Base-by-base conservation (phyloP, 345 rosid species). In the Fremontodendron californicum region DNA sequence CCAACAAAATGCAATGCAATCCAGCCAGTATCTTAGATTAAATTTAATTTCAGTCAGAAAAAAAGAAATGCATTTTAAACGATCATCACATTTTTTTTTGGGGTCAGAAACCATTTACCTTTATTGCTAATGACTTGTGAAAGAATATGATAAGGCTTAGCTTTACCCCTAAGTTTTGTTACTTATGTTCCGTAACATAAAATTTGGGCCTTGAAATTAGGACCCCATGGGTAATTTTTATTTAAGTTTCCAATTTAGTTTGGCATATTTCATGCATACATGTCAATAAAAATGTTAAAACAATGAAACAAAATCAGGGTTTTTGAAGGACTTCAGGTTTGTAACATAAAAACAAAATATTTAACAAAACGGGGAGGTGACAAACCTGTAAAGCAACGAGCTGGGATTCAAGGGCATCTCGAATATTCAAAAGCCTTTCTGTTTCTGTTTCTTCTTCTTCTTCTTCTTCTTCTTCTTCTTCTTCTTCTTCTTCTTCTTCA, bases 321-420 rank as follows among this genome's bases (percentile, higher is more conserved):
- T 15, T 33, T 73, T 37, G 0, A 9, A 7, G 12, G 54, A 23
- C 12, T 27, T 46, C 2, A 35, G 37, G 61, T 37, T 25, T 21
- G 9, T 52, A 42, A 65, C 73, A 35, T 21, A 78, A 81, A 49
- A 35, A 19, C 58, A 64, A 19, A 76, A 37, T 31, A 39, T 71
- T 43, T n/a, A 18, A 65, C 45, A 21, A 74, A n/a, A 42, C 1
- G 25, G 46, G 37, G 27, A 62, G 15, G 45, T 43, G 6, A 52
- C 75, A 82, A 77, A 93, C 97, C 97, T 89, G 93, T 81, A 93
- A 83, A 77, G 85, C 73, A 78, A 89, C 82, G 71, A 93, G 97
- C 86, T 95, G 98, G 60, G 90, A 73, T 78, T 95, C 97, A 45
- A 95, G 90, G 48, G 94, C 92, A 67, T 90, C 96, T 54, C 87